Percentiles rank a stretch among this genome's conserved stretches.
These are phyloP conservation scores for Cryphonectria nitschkei DNA, from an alignment of 2,329 filamentous ascomycete genomes.

Conservation along the genomic window DNA sequence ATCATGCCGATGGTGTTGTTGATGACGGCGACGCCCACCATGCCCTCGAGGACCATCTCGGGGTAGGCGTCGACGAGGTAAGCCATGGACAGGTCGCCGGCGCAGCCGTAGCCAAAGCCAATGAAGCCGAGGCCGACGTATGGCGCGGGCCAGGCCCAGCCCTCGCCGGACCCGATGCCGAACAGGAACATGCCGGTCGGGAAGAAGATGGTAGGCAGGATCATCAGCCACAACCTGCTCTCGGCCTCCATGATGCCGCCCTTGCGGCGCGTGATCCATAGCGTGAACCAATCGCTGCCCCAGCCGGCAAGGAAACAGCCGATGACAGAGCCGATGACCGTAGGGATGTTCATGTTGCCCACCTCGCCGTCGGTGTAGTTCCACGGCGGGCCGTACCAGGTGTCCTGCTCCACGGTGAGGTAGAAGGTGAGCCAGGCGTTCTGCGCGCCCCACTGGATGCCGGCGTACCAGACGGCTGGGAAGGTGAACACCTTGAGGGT, in stretches of 20 bases:
- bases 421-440: constrained; percentile 62
- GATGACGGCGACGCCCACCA: constrained; percentile 52
- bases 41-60: constrained; percentile 51
- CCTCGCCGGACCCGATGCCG: constrained; percentile 53
- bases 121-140: constrained; percentile 53
- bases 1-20: constrained; percentile 29
- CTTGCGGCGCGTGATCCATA: constrained; percentile 37
- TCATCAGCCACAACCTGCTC: constrained; percentile 38
- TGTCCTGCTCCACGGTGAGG: constrained; percentile 57
- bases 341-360: constrained; percentile 36
- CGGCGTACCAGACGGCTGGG: constrained; percentile 47
- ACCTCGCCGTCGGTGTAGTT: constrained; percentile 39
- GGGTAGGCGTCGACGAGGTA: constrained; percentile 55
- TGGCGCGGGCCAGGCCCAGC: constrained; percentile 48
- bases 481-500: constrained; percentile 48
- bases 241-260: constrained; percentile 40
- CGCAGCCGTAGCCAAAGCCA: constrained; percentile 47
- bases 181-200: constrained; percentile 51
- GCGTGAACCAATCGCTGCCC: constrained; percentile 39
- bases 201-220: constrained; percentile 43
- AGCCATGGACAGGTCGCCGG: constrained; percentile 46
- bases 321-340: constrained; percentile 35
- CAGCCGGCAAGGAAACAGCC: constrained; percentile 36
- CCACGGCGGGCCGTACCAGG: constrained; percentile 40
- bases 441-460: constrained; percentile 47